Evolutionary conservation across 1,284 basidiomycete species (phyloP), one percentile per base, ranked within the genome.

Genomic region (Puccinia polysora): DNA sequence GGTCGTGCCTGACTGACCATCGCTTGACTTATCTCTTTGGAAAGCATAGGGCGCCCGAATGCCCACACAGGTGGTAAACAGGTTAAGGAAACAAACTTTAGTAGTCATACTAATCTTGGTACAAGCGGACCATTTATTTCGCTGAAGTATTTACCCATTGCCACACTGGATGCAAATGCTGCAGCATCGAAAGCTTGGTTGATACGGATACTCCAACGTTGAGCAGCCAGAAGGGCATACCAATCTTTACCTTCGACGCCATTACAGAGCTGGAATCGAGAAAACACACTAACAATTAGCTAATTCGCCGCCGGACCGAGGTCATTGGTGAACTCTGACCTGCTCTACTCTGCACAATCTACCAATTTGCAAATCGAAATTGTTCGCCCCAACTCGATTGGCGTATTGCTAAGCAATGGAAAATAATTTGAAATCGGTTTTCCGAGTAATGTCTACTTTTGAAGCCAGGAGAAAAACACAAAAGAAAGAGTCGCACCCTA

Each of bases 181-280:
- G 65, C 50, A 23, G 70, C 62, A 56, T 65, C 49, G 38, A 47
- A 72, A 2, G 53, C 52, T 65, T 72, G 70, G 32, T 64, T 72
- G 38, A 72, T 56, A 23, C 60, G 60, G 45, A 43, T 65, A 23
- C 53, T 64, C 70, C 70, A 72, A 23, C 70, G 59, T 53, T 72
- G 70, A 45, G 70, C 70, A 43, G 70, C 70, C 12, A 72, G 50
- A 14, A 72, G 62, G 30, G 70, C 70, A 65, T 72, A 72, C 70
- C 70, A 72, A 38, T 72, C 70, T 65, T 72, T 64, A 36, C 70
- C 70, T 20, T 30, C 34, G 30, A 72, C 70, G 12, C 60, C 70
- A 23, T 65, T 56, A 32, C 70, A 72, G 36, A 72, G 52, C 70
- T 72, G 32, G 14, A 52, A 18, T 49, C 36, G 15, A n/a, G 34